These are phyloP conservation scores for Diutina ranongensis DNA, from an alignment of 1,139 yeast species.

Conservation along the genomic window DNA sequence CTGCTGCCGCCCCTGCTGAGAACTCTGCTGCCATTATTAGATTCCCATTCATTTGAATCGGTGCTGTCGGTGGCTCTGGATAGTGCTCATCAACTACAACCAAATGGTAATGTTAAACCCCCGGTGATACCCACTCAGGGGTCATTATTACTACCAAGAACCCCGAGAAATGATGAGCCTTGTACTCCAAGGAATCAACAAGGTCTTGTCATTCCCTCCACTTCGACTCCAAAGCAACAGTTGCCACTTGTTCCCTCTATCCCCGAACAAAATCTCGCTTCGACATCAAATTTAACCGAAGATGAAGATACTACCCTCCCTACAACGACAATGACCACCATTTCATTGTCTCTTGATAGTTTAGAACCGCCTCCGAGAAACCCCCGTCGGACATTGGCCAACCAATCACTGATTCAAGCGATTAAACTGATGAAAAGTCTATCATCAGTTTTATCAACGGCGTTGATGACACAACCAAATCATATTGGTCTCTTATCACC, in stretches of 20 bases:
- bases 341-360: background rate
- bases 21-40: background rate
- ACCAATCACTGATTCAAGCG: background rate
- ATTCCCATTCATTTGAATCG: background rate
- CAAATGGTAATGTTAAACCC: background rate
- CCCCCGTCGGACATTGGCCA: background rate
- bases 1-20: slow-evolving; percentile 1
- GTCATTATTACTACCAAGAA: no score
- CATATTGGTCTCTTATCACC: background rate
- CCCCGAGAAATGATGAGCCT: no score
- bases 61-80: background rate
- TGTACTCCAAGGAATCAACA: no score
- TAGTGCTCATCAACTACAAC: background rate
- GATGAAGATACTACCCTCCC: background rate
- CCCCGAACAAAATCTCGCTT: no score
- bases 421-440: background rate
- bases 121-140: background rate
- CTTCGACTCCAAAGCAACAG: no score
- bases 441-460: background rate
- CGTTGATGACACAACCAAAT: background rate
- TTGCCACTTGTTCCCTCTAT: no score
- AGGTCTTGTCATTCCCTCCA: no score
- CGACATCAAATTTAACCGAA: no score
- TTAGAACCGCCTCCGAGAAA: background rate
- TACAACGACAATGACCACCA: background rate